A percentile compares a stretch with the other conserved stretches of the same genome.
phyloP scores from a whole-genome alignment of 108 stramenopile species.

The Parietichytrium sp. region DNA sequence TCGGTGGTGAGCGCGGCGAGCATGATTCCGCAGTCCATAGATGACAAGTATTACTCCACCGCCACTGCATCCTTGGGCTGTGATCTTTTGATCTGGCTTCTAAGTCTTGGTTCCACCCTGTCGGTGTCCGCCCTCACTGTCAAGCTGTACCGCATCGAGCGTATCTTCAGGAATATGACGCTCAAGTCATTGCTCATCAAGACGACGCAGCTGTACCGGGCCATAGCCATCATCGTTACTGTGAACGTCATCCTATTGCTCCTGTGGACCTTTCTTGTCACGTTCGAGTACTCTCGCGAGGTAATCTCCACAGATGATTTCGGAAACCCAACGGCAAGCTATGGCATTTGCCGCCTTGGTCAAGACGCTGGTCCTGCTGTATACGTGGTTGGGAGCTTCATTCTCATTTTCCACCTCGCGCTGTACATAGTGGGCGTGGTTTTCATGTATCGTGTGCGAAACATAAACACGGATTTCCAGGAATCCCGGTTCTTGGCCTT shows the following conservation, averaged over 20 bases:
- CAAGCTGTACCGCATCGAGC: slow-evolving; percentile 27
- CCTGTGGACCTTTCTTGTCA: background rate
- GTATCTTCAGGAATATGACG: background rate
- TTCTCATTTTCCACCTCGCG: background rate
- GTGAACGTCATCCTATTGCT: background rate
- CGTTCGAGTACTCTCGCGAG: background rate
- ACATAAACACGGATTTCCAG: background rate
- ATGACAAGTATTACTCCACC: background rate
- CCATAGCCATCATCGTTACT: background rate
- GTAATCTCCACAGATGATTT: background rate
- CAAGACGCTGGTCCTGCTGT: too few species aligned
- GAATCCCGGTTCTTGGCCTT: background rate
- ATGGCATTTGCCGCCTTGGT: background rate
- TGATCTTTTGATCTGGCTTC: background rate
- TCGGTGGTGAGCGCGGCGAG: background rate
- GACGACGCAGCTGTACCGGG: background rate
- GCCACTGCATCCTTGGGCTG: background rate
- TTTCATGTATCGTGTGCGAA: background rate
- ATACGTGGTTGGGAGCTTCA: background rate
- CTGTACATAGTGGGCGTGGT: background rate
- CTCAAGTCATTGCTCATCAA: background rate
- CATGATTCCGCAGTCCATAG: background rate
- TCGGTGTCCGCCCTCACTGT: slow-evolving; percentile 12
- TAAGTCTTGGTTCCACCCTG: background rate
- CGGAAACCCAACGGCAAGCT: slow-evolving; percentile 3